Base-by-base conservation (phyloP, 2,329 filamentous ascomycete species). In the Colletotrichum trifolii region DNA sequence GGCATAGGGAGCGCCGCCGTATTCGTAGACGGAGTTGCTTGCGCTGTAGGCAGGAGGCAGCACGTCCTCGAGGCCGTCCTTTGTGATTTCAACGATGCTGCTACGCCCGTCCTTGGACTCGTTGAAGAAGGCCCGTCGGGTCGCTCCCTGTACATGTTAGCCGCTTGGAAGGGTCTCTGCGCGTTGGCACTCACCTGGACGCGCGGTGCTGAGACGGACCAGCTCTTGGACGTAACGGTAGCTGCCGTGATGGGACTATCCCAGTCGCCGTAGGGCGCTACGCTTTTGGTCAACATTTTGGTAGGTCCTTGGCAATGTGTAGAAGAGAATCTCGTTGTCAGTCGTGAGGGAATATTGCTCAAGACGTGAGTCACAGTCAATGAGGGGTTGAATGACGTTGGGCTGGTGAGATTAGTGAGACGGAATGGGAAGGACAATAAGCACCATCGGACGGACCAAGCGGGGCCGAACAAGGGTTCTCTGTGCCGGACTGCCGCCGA, bases 21-120 rank as follows among this genome's bases (percentile, higher is more conserved):
- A 86, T 66, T 85, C 84, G 65, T 87, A 84, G 13, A 86, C 80
- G 1, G 71, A 76, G 34, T 81, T 83, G 48, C 75, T 72, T 5
- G 78, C 82, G 64, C 77, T 82, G 68, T 81, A 81, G 0, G 78
- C 71, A 3, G 69, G 69, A 1, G 83, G 81, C 10, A 87, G 73
- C 1, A 84, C 70, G 35, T 84, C 78, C 33, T 72, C 74, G 12
- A 70, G 68, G 3, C 73, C 71, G 8, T 74, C 71, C 2, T 72
- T 62, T 10, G 72, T 71, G 35, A 81, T 70, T 69, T 84, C 78
- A 8, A 85, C 74, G 43, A 87, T 82, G 13, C 76, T 76, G 39
- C 70, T 78, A 13, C 79, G 75, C 6, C 83, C 84, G 12, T 74
- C 66, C 10, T 74, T 74, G 6, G 73, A 73, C 61, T 82, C 79